A percentile compares a stretch with the other conserved stretches of the same genome.
phyloP scores from a whole-genome alignment of 2,329 filamentous ascomycete genomes.

The Dendrostoma leiphaemia region DNA sequence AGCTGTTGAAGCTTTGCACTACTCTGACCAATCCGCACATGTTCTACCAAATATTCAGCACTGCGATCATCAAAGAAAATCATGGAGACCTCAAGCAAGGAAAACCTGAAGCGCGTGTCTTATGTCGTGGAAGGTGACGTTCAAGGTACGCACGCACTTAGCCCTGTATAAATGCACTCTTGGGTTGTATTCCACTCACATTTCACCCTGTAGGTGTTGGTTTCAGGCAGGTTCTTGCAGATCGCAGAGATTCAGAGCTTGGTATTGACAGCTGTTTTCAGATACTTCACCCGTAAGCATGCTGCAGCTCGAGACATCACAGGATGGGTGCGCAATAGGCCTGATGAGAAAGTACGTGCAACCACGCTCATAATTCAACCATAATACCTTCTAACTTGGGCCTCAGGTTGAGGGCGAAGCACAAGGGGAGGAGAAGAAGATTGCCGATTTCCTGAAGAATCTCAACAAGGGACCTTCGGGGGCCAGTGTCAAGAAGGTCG shows the following conservation, averaged over 20 bases:
- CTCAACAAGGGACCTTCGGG: conserved; percentile 71
- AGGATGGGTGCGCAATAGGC: conserved; percentile 62
- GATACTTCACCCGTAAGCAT: conserved; percentile 54
- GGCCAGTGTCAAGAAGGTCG: conserved; percentile 72
- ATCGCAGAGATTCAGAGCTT: not conserved
- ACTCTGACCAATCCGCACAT: not conserved
- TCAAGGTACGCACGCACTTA: conserved; percentile 53
- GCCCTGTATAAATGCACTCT: not conserved
- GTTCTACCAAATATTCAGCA: not conserved
- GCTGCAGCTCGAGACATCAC: conserved; percentile 51
- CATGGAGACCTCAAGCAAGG: not conserved
- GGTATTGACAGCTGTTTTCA: not conserved
- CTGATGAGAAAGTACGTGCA: conserved; percentile 48
- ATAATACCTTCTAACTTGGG: conserved; percentile 8
- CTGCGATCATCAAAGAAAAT: not conserved
- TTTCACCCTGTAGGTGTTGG: conserved; percentile 47
- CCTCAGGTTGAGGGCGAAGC: conserved; percentile 83
- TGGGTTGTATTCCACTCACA: not conserved
- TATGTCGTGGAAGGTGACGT: conserved; percentile 63
- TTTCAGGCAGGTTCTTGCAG: conserved; percentile 43
- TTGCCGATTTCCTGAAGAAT: conserved; percentile 71
- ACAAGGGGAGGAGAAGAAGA: conserved; percentile 66
- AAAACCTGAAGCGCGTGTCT: conserved; percentile 44
- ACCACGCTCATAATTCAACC: not conserved
- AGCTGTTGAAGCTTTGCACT: not conserved